Percentiles rank a stretch among this genome's conserved stretches.
Conservation (phyloP, 371 early-diverging fungal genomes). For the Catenaria anguillulae region DNA sequence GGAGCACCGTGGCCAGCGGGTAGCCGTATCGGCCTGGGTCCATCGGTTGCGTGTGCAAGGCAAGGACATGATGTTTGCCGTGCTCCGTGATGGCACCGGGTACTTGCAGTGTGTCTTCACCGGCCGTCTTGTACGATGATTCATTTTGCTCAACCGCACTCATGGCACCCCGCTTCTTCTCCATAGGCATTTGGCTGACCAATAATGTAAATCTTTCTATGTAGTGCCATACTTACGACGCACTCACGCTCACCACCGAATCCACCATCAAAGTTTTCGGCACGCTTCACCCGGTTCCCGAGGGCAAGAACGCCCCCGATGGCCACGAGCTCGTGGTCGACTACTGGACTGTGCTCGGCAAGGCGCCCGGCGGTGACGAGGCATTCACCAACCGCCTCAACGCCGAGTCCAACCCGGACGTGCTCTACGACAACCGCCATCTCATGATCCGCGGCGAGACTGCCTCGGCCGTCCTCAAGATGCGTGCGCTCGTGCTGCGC, state of each 20-base stretch:
- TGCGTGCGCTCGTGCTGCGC: constrained; percentile 72
- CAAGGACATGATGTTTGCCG: constrained; percentile 87
- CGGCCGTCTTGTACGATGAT: constrained; percentile 53
- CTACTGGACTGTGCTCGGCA: constrained; percentile 86
- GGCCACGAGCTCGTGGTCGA: constrained; percentile 89
- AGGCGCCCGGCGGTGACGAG: constrained; percentile 90
- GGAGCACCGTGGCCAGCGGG: constrained; percentile 53
- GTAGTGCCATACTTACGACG: constrained; percentile 88
- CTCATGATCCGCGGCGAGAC: constrained; percentile 92
- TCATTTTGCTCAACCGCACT: too few relatives aligned
- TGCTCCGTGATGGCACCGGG: constrained; percentile 89
- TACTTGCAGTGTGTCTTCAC: constrained; percentile 86
- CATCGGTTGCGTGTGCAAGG: constrained; percentile 91
- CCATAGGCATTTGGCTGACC: too few relatives aligned
- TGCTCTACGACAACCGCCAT: constrained; percentile 89
- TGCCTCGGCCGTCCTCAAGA: constrained; percentile 76
- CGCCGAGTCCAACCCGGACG: constrained; percentile 74
- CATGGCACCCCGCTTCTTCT: too few relatives aligned
- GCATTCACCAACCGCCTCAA: constrained; percentile 82
- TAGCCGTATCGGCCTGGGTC: constrained; percentile 90
- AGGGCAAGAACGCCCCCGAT: constrained; percentile 90
- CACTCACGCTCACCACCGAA: constrained; percentile 79
- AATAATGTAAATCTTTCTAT: too few relatives aligned
- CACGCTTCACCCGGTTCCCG: constrained; percentile 70
- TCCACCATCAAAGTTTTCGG: constrained; percentile 83